Percentiles rank a stretch among this genome's conserved stretches.
Conservation (phyloP, 176 grass and related monocot species). For the Rhynchospora pubera region DNA sequence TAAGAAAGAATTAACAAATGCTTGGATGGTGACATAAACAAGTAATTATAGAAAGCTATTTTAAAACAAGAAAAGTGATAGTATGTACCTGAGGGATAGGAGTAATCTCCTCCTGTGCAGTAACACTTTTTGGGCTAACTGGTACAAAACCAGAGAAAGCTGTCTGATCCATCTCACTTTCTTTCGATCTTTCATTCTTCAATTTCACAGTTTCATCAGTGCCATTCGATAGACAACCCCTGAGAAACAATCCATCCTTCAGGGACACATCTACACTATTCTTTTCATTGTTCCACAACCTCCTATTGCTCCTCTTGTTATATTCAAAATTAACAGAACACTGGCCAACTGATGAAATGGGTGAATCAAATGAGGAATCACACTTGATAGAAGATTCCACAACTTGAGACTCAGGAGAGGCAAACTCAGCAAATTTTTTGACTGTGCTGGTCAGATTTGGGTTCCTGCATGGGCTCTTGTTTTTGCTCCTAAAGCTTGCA, state of each 20-base stretch:
- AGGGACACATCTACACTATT: constrained; percentile 68
- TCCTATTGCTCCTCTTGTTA: constrained; percentile 48
- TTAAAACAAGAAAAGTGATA: neutral
- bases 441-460: neutral
- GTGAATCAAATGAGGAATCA: constrained; percentile 39
- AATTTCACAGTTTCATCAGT: constrained; percentile 40
- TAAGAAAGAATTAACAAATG: no score
- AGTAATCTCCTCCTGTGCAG: constrained; percentile 29
- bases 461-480: constrained; percentile 52
- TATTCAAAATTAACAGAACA: constrained; percentile 51
- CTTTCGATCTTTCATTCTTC: constrained; percentile 32
- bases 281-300: constrained; percentile 60
- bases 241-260: constrained; percentile 77
- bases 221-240: constrained; percentile 32
- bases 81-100: constrained; percentile 55
- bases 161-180: constrained; percentile 33
- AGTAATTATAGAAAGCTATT: neutral
- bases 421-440: constrained; percentile 20
- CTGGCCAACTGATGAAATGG: constrained; percentile 44
- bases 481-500: constrained; percentile 39
- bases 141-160: constrained; percentile 63
- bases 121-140: constrained; percentile 8
- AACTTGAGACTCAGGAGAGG: constrained; percentile 65
- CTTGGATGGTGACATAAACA: neutral
- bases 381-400: constrained; percentile 70